Percentiles rank a stretch among this genome's conserved stretches.
Evolutionary conservation across 2,329 filamentous ascomycete genomes (phyloP).

Genomic region (Sclerotinia subarctica): DNA sequence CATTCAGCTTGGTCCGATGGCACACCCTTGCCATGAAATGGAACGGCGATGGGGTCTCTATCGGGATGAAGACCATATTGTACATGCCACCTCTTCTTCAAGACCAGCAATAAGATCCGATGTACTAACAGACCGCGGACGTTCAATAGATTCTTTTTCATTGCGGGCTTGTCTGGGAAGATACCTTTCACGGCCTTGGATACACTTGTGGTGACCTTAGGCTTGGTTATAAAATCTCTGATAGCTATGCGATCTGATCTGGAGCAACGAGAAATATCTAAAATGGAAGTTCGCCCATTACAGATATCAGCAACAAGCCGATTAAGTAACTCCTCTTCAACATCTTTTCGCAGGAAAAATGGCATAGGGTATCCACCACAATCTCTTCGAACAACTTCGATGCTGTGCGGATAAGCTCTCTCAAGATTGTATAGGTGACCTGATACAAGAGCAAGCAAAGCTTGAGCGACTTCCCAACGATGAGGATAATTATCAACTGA

Average conservation of each 20-base stretch:
- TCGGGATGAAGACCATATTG: slow-evolving; percentile 57
- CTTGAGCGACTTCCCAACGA: slow-evolving; percentile 40
- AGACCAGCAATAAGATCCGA: slow-evolving; percentile 48
- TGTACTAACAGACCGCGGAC: slow-evolving; percentile 62
- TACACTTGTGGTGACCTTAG: slow-evolving; percentile 29
- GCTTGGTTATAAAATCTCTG: slow-evolving; percentile 32
- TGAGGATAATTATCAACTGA: slow-evolving; percentile 42
- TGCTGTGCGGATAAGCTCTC: slow-evolving; percentile 41
- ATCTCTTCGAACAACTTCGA: slow-evolving; percentile 43
- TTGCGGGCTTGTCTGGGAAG: slow-evolving; percentile 38
- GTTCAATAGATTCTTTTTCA: slow-evolving; percentile 47
- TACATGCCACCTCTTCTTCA: slow-evolving; percentile 58
- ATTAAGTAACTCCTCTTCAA: slow-evolving; percentile 39
- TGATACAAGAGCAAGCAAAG: slow-evolving; percentile 37
- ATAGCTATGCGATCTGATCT: slow-evolving; percentile 35
- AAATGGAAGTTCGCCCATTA: slow-evolving; percentile 31
- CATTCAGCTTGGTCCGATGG: slow-evolving; percentile 63
- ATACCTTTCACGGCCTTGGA: slow-evolving; percentile 33
- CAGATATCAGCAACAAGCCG: slow-evolving; percentile 40
- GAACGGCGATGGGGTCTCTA: slow-evolving; percentile 61
- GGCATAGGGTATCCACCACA: slow-evolving; percentile 46
- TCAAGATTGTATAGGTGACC: slow-evolving; percentile 39
- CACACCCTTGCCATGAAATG: slow-evolving; percentile 62
- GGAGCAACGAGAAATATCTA: slow-evolving; percentile 24
- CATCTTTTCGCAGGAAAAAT: slow-evolving; percentile 46